These are phyloP conservation scores for Russula olivacea DNA, from an alignment of 768 basidiomycete species.

Conservation along the genomic window DNA sequence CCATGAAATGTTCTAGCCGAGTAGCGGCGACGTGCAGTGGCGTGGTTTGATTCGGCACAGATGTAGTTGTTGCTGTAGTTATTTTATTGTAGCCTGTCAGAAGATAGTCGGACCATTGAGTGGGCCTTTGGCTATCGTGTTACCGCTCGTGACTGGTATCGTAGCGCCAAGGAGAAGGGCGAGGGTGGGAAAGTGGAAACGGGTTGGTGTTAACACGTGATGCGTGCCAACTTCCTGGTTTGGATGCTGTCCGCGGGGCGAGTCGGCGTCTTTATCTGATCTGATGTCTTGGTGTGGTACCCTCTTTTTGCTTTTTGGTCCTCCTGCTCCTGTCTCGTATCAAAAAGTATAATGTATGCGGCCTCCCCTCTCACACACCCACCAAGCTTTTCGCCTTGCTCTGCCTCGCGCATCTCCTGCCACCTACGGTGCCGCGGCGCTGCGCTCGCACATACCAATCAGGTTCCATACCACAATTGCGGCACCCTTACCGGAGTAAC, in stretches of 20 bases:
- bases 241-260: background rate
- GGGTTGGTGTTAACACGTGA: background rate
- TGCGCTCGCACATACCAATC: constrained; percentile 3
- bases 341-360: background rate
- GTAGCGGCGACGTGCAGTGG: background rate
- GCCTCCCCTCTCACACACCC: constrained; percentile 9
- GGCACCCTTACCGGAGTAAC: background rate
- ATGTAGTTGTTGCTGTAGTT: background rate
- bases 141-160: background rate
- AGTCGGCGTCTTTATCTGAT: constrained; percentile 3
- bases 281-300: background rate
- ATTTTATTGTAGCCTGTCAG: background rate
- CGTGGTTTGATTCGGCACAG: background rate
- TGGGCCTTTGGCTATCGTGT: background rate
- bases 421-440: constrained; percentile 7
- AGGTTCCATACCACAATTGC: background rate
- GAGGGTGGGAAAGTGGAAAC: background rate
- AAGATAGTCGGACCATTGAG: background rate
- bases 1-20: background rate
- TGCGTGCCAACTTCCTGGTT: background rate
- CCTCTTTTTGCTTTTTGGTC: background rate
- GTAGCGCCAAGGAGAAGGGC: background rate
- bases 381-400: background rate
- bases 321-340: constrained; percentile 15
- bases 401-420: constrained; percentile 16